Evolutionary conservation across 192 early-diverging fungal species (phyloP).

Genomic region (Linderina pennispora): DNA sequence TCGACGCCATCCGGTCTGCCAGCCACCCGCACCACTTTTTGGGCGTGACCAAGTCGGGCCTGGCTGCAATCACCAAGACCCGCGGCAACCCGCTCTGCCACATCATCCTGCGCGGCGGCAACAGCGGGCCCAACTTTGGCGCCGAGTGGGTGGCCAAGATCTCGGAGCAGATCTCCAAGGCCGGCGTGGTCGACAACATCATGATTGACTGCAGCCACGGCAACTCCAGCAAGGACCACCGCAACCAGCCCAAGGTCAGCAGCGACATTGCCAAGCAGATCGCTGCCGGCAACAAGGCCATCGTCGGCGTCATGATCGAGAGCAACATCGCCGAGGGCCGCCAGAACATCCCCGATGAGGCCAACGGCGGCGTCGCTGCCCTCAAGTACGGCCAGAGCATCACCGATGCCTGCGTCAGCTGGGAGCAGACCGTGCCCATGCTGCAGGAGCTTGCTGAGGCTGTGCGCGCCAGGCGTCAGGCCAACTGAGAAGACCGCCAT

Average conservation of each 20-base stretch:
- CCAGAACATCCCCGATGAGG: constrained; percentile 72
- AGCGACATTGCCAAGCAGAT: constrained; percentile 67
- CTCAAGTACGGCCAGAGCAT: constrained; percentile 87
- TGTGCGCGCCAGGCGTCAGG: constrained; percentile 53
- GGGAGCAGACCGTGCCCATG: constrained; percentile 74
- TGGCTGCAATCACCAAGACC: constrained; percentile 85
- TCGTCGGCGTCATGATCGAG: constrained; percentile 93
- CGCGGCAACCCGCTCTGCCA: constrained; percentile 80
- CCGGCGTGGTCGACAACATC: constrained; percentile 57
- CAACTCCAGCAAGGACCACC: constrained; percentile 84
- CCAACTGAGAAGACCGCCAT: neutral
- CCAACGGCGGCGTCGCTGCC: constrained; percentile 48
- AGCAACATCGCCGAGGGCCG: constrained; percentile 81
- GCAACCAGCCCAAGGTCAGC: constrained; percentile 76
- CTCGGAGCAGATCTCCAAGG: constrained; percentile 57
- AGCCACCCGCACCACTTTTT: constrained; percentile 84
- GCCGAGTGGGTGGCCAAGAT: constrained; percentile 53
- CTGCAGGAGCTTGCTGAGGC: constrained; percentile 74
- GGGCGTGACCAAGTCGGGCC: constrained; percentile 91
- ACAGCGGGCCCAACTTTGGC: constrained; percentile 83
- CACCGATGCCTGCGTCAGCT: constrained; percentile 92
- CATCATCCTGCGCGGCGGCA: constrained; percentile 87
- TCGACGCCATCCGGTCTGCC: constrained; percentile 69
- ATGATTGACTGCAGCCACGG: constrained; percentile 98
- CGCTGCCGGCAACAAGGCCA: constrained; percentile 55